Evolutionary conservation across 2,329 filamentous ascomycete species (phyloP), one percentile per base, ranked within the genome.

Genomic region (Dactylellina cionopaga): DNA sequence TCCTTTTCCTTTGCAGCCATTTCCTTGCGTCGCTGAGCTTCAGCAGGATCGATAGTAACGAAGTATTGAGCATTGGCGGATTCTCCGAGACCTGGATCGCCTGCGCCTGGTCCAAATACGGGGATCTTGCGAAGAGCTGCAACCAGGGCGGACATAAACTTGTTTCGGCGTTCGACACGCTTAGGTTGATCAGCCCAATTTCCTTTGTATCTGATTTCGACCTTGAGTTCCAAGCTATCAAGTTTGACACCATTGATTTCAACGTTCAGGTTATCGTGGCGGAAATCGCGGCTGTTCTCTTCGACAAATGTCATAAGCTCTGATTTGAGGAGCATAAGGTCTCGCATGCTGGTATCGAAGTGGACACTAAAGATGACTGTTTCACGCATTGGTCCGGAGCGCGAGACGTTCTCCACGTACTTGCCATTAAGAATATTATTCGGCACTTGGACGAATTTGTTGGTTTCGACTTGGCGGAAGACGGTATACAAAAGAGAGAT

Each of bases 111-210:
- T 17, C 84, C 88, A 76, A 92, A 86, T 78, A 99, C 94, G 7
- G 93, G 94, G 15, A 99, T 85, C 82, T 90, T 92, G 81, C 92
- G 91, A 68, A 97, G 83, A 2, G 94, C 92, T 6, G 92, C 81
- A 3, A 95, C 89, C 68, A 99, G 84, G 0, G 95, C 95, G 79
- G 93, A 96, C 88, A 98, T 96, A 82, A 99, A 98, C 81, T 96
- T 98, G 80, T 91, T 96, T 72, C 94, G 89, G 37, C 76, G 74
- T 33, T 76, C 74, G 13, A 75, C 52, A 6, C 69, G 60, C 47
- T 74, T 74, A 10, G 69, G 62, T 52, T 74, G 58, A 17, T 74
- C 69, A 13, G 39, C 93, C 91, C 91, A 94, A 82, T 94, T 95
- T 66, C 89, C 92, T 55, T 75, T 63, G 31, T 63, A 62, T 51